phyloP scores from a whole-genome alignment of 2,329 filamentous ascomycete species.

The Raffaelea albimanens region DNA sequence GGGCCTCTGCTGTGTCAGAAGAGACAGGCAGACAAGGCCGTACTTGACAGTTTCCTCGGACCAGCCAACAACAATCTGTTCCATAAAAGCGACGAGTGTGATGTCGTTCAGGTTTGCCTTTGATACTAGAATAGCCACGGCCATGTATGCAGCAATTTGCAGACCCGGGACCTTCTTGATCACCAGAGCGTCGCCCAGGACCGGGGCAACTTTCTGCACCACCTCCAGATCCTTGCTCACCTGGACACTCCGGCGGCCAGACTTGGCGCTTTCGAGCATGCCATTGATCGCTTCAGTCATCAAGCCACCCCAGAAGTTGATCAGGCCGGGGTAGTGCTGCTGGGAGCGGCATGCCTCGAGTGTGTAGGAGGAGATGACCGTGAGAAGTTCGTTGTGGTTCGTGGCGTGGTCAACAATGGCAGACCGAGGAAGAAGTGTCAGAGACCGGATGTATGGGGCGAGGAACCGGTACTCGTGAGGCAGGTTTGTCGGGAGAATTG shows the following conservation, averaged over 20 bases:
- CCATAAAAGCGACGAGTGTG: conserved; percentile 80
- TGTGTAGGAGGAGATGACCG: conserved; percentile 68
- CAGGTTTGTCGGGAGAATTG: conserved; percentile 70
- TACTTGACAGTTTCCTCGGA: conserved; percentile 61
- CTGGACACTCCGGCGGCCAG: conserved; percentile 67
- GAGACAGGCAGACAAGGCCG: conserved; percentile 69
- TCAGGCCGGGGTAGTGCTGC: conserved; percentile 65
- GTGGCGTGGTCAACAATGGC: conserved; percentile 76
- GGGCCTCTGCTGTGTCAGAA: conserved; percentile 72
- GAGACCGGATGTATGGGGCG: conserved; percentile 71
- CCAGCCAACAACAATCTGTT: conserved; percentile 73
- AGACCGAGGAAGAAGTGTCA: conserved; percentile 67
- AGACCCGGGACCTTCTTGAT: conserved; percentile 69
- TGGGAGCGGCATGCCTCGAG: conserved; percentile 61
- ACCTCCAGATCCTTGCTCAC: conserved; percentile 74
- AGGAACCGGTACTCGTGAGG: conserved; percentile 75
- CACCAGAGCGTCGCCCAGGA: conserved; percentile 69
- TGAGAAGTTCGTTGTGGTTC: conserved; percentile 67
- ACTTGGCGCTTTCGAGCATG: conserved; percentile 68
- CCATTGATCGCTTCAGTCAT: conserved; percentile 77
- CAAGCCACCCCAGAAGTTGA: conserved; percentile 87
- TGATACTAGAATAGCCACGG: conserved; percentile 73
- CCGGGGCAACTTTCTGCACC: conserved; percentile 53
- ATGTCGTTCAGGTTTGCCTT: conserved; percentile 73
- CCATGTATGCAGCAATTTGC: conserved; percentile 84